A percentile compares a stretch with the other conserved stretches of the same genome.
These are phyloP conservation scores for Diaporthe sp. DNA, from an alignment of 2,329 filamentous ascomycete species.

Conservation along the genomic window DNA sequence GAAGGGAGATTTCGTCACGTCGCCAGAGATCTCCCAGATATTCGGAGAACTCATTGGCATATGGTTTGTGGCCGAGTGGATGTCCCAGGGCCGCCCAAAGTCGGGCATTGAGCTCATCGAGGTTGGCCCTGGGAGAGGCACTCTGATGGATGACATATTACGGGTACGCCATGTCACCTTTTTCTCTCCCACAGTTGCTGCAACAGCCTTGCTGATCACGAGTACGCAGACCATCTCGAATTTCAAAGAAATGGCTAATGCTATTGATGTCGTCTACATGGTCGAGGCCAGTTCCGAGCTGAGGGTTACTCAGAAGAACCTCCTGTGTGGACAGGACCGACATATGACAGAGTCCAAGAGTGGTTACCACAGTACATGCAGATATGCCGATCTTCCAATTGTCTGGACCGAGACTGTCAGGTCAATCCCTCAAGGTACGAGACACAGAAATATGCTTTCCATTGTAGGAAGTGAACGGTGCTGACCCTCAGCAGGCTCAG, in stretches of 20 bases:
- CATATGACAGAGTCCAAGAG: slow-evolving; percentile 78
- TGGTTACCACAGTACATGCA: slow-evolving; percentile 82
- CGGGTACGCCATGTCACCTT: slow-evolving; percentile 70
- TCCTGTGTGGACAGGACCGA: slow-evolving; percentile 82
- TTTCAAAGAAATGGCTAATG: slow-evolving; percentile 82
- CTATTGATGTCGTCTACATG: slow-evolving; percentile 90
- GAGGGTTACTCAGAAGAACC: slow-evolving; percentile 80
- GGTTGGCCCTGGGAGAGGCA: slow-evolving; percentile 93
- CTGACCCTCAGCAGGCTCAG: slow-evolving; percentile 61
- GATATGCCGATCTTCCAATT: slow-evolving; percentile 81
- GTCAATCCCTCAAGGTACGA: slow-evolving; percentile 79
- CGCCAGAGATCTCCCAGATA: slow-evolving; percentile 96
- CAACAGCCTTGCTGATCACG: slow-evolving; percentile 21
- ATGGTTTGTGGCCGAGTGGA: slow-evolving; percentile 98
- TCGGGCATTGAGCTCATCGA: slow-evolving; percentile 90
- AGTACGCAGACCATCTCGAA: slow-evolving; percentile 79
- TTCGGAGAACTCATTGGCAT: slow-evolving; percentile 96
- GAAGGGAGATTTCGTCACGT: slow-evolving; percentile 96
- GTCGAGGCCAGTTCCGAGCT: slow-evolving; percentile 92
- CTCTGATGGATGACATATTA: slow-evolving; percentile 96
- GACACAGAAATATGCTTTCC: background rate
- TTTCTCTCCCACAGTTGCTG: background rate
- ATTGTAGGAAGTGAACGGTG: background rate
- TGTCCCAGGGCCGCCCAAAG: slow-evolving; percentile 83
- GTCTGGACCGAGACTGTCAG: slow-evolving; percentile 93